These are phyloP conservation scores for Talaromyces stipitatus DNA, from an alignment of 495 filamentous ascomycete species.

Conservation along the genomic window DNA sequence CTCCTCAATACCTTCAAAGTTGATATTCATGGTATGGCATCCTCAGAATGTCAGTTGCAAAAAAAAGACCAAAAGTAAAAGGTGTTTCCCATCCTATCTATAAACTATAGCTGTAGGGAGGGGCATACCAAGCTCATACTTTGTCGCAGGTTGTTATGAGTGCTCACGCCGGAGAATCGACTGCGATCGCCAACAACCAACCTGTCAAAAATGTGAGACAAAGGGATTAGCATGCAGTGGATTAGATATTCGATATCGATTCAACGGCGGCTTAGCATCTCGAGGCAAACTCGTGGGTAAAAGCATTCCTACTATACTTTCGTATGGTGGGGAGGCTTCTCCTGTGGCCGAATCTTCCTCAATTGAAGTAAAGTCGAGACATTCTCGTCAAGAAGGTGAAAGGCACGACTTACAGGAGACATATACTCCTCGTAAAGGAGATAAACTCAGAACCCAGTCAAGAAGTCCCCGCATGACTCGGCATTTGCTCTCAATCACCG, in stretches of 20 bases:
- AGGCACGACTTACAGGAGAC: too few relatives aligned
- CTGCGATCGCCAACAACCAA: slow-evolving; percentile 7
- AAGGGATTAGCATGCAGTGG: slow-evolving; percentile 8
- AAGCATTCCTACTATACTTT: not conserved
- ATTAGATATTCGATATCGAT: slow-evolving; percentile 6
- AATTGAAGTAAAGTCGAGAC: not conserved
- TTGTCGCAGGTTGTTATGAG: slow-evolving; percentile 9
- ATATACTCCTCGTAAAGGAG: not conserved
- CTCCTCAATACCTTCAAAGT: not conserved
- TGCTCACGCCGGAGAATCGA: slow-evolving; percentile 11
- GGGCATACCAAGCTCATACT: not conserved
- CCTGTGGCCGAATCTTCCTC: not conserved
- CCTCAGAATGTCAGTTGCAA: not conserved
- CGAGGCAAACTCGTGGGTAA: slow-evolving; percentile 7
- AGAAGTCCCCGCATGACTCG: not conserved
- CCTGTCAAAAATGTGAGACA: slow-evolving; percentile 7
- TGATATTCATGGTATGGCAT: not conserved
- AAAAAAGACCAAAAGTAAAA: not conserved
- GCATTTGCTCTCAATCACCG: not conserved
- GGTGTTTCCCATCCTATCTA: not conserved
- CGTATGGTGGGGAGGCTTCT: not conserved
- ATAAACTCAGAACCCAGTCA: not conserved
- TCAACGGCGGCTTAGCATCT: not conserved
- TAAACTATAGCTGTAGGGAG: not conserved
- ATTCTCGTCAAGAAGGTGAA: not conserved